phyloP scores from a whole-genome alignment of 306 rosid species.

The Prunus davidiana region DNA sequence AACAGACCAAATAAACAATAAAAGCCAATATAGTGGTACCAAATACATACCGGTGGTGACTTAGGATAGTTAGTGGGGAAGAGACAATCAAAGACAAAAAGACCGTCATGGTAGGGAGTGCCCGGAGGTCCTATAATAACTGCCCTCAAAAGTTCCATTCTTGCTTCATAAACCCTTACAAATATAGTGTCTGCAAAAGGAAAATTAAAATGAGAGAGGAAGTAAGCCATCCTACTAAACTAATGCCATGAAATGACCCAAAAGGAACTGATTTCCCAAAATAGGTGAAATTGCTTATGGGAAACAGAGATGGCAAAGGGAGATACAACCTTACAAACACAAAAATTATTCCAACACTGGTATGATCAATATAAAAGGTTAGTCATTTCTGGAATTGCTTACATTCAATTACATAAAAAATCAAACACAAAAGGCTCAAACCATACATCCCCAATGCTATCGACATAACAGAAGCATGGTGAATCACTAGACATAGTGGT shows the following conservation, averaged over 20 bases:
- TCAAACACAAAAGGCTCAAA: not conserved
- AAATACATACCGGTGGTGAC: constrained; percentile 65
- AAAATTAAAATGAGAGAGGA: constrained; percentile 16
- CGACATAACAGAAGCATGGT: not conserved
- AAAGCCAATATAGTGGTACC: constrained; percentile 4
- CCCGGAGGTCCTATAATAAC: constrained; percentile 73
- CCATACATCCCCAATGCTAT: not conserved
- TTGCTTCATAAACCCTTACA: constrained; percentile 70
- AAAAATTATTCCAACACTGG: not conserved
- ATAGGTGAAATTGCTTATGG: constrained; percentile 9
- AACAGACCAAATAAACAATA: constrained; percentile 1
- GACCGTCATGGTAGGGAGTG: constrained; percentile 86
- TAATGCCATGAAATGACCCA: not conserved
- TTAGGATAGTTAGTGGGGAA: constrained; percentile 61
- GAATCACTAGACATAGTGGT: not conserved
- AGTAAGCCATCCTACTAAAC: not conserved
- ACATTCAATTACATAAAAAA: not conserved
- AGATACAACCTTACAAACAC: not conserved
- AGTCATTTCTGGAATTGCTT: not conserved
- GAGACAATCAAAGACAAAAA: constrained; percentile 74
- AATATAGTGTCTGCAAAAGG: constrained; percentile 54
- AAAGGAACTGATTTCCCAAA: constrained; percentile 1
- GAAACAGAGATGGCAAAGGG: not conserved
- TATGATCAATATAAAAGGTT: not conserved
- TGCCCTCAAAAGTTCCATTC: constrained; percentile 79